Evolutionary conservation across 768 basidiomycete genomes (phyloP), one percentile per base, ranked within the genome.

Genomic region (Leucosporidium creatinivorum): DNA sequence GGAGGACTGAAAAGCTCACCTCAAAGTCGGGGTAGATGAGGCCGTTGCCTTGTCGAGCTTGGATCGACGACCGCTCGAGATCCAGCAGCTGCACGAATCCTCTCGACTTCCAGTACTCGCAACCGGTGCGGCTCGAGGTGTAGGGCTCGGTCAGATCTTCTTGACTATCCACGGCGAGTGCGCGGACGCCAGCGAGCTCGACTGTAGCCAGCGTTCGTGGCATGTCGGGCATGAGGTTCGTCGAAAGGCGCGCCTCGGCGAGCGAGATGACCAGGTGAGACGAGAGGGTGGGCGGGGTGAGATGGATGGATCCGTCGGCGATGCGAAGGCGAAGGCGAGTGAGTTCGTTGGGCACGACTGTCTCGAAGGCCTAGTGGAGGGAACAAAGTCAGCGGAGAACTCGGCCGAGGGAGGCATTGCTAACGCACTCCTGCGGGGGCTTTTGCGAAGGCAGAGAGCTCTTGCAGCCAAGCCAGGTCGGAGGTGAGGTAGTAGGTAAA

Each of bases 321-420:
- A 92, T 74, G 69, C 82, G 84, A 44, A 93, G 67, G n/a, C 82
- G 80, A 30, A 97, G 78, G 17, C 81, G 80, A 9, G 92, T 97
- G 52, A 87, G 80, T 76, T 98, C 96, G 63, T 83, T 91, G 1
- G 96, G 96, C 21, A 92, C 85, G 18, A 96, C 92, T 28, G 91
- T 84, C 77, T 93, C 93, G 75, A 99, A 99, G 1, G 89, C 88
- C 92, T 86, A 67, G 4, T 4, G 26, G 36, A 23, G 8, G 58
- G 28, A 36, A 0, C 51, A 5, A 3, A 30, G 5, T 50, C 12
- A 21, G 44, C 33, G 31, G 23, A 0, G 3, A 9, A 39, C 1
- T 26, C 36, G 1, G 12, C 3, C 17, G 30, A 4, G 25, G 33
- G 10, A 25, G 48, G 7, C 13, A 39, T 15, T 6, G 12, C 9